A percentile compares a stretch with the other conserved stretches of the same genome.
Evolutionary conservation across 305 asterid species (phyloP).

Genomic region (Rubia peregrina): DNA sequence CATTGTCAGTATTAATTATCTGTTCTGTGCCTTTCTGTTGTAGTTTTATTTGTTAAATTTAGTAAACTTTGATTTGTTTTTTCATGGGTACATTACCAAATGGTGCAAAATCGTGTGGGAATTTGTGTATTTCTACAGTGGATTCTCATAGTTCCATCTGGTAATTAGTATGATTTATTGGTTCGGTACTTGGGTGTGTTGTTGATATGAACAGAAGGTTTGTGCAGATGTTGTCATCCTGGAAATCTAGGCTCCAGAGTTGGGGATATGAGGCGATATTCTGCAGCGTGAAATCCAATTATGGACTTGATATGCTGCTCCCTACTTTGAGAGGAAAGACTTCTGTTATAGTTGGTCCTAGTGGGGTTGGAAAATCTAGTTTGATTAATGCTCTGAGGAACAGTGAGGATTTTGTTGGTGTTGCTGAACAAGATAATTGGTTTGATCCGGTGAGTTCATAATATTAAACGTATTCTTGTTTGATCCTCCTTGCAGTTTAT

Average conservation of each 20-base stretch:
- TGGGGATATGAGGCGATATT: constrained; percentile 89
- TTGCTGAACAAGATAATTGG: constrained; percentile 43
- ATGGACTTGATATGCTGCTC: constrained; percentile 69
- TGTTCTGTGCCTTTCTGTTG: background rate
- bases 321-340: constrained; percentile 72
- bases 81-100: too few species aligned
- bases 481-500: constrained; percentile 6
- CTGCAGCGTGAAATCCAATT: constrained; percentile 72
- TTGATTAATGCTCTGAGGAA: constrained; percentile 77
- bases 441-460: constrained; percentile 51
- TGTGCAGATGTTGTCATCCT: constrained; percentile 47
- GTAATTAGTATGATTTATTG: background rate
- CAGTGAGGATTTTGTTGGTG: constrained; percentile 31
- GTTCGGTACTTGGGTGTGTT: background rate
- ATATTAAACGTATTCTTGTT: constrained; percentile 8
- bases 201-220: constrained; percentile 14
- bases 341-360: constrained; percentile 86
- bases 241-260: constrained; percentile 70
- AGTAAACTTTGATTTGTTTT: background rate
- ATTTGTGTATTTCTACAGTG: background rate
- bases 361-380: constrained; percentile 97
- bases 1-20: background rate
- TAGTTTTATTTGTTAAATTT: background rate
- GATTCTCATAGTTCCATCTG: background rate
- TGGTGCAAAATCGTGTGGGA: background rate